phyloP scores from a whole-genome alignment of 805 yeast species.

The Hanseniaspora thailandica region DNA sequence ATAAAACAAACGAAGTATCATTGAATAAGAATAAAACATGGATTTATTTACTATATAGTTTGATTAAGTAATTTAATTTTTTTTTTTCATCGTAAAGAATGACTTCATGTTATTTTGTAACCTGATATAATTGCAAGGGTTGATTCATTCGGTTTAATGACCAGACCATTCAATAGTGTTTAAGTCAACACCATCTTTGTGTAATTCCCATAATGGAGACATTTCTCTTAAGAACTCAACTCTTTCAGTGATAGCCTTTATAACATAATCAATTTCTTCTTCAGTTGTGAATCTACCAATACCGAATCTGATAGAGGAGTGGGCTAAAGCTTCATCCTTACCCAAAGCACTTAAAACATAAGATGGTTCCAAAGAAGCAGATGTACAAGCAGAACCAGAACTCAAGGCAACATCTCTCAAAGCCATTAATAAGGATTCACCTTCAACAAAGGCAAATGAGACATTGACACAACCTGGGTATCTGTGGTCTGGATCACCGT shows the following conservation, averaged over 20 bases:
- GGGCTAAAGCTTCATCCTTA: conserved; percentile 96
- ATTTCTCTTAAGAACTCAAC: conserved; percentile 84
- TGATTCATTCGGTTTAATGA: conserved; percentile 39
- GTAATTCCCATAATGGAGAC: conserved; percentile 98
- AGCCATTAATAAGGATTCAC: conserved; percentile 95
- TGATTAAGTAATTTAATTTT: no score
- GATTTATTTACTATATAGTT: no score
- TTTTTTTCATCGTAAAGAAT: no score
- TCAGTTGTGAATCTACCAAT: conserved; percentile 95
- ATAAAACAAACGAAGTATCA: no score
- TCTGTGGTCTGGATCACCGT: conserved; percentile 65
- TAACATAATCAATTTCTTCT: conserved; percentile 87
- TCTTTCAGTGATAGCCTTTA: conserved; percentile 76
- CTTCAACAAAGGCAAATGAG: conserved; percentile 95
- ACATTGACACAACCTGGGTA: conserved; percentile 93
- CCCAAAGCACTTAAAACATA: conserved; percentile 94
- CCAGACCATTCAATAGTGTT: conserved; percentile 96
- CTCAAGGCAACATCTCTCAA: conserved; percentile 90
- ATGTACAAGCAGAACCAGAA: conserved; percentile 97
- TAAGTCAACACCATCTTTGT: conserved; percentile 93
- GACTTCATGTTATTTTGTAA: no score
- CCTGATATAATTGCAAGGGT: not conserved
- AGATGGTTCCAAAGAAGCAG: conserved; percentile 95
- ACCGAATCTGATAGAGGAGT: conserved; percentile 95
- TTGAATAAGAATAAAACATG: no score